These are phyloP conservation scores for Saposhnikovia divaricata DNA, from an alignment of 129 eudicot genomes.

Conservation along the genomic window DNA sequence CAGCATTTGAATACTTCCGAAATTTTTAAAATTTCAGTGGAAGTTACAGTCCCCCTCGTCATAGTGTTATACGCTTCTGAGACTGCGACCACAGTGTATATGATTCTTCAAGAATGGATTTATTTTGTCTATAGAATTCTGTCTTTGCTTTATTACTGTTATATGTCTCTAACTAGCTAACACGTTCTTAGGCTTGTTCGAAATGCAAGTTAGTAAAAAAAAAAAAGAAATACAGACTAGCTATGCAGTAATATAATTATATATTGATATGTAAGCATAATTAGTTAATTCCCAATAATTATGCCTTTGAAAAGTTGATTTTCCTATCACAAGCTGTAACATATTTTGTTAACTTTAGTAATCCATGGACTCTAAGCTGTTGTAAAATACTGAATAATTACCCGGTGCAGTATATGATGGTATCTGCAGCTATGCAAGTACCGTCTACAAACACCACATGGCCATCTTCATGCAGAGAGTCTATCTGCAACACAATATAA, in stretches of 20 bases:
- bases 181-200: background rate
- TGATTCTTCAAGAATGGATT: background rate
- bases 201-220: too few species aligned
- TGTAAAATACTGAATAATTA: conserved; percentile 11
- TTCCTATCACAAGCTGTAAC: too few species aligned
- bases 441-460: conserved; percentile 54
- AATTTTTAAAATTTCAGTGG: too few species aligned
- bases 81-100: too few species aligned
- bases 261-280: too few species aligned
- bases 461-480: conserved; percentile 71
- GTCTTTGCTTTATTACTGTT: background rate
- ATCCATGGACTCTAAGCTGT: background rate
- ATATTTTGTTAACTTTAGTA: background rate
- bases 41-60: too few species aligned
- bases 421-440: conserved; percentile 58
- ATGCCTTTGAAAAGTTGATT: background rate
- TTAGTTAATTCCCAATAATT: too few species aligned
- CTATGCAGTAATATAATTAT: too few species aligned
- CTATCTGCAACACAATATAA: conserved; percentile 44
- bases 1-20: too few species aligned
- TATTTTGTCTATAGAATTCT: too few species aligned
- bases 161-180: background rate
- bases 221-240: too few species aligned
- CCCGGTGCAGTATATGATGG: conserved; percentile 94
- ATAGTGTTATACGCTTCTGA: too few species aligned